A percentile compares a stretch with the other conserved stretches of the same genome.
phyloP scores from a whole-genome alignment of 2,329 filamentous ascomycete genomes.

The Stemphylium vesicarium region DNA sequence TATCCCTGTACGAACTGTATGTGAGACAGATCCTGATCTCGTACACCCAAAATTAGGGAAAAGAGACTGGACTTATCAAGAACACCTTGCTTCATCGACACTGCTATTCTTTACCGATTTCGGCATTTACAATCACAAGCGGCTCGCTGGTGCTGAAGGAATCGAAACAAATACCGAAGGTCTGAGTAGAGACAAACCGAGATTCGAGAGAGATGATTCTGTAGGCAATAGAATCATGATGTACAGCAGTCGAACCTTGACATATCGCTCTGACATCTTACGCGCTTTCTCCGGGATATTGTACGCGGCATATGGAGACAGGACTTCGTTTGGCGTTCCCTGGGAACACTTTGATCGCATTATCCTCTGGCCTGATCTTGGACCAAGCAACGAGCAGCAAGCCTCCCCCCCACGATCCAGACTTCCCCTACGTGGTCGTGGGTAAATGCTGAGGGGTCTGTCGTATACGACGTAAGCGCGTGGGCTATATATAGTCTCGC shows the following conservation, averaged over 20 bases:
- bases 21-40: too few relatives aligned
- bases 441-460: background rate
- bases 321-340: background rate
- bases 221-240: too few relatives aligned
- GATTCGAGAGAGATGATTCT: too few relatives aligned
- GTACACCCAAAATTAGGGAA: too few relatives aligned
- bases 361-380: background rate
- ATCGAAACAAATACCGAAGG: background rate
- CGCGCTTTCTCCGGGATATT: too few relatives aligned
- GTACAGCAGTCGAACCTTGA: too few relatives aligned
- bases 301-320: too few relatives aligned
- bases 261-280: too few relatives aligned
- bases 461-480: background rate
- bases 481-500: background rate
- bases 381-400: background rate
- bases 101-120: slow-evolving; percentile 14
- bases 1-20: too few relatives aligned
- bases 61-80: slow-evolving; percentile 18
- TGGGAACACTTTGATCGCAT: background rate
- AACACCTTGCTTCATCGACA: slow-evolving; percentile 1
- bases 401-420: background rate
- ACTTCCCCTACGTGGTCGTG: background rate
- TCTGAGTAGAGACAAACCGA: background rate
- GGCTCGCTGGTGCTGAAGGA: background rate
- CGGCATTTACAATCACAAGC: background rate